Evolutionary conservation across 805 yeast species (phyloP), one percentile per base, ranked within the genome.

Genomic region (Saccharomycopsis sp.): DNA sequence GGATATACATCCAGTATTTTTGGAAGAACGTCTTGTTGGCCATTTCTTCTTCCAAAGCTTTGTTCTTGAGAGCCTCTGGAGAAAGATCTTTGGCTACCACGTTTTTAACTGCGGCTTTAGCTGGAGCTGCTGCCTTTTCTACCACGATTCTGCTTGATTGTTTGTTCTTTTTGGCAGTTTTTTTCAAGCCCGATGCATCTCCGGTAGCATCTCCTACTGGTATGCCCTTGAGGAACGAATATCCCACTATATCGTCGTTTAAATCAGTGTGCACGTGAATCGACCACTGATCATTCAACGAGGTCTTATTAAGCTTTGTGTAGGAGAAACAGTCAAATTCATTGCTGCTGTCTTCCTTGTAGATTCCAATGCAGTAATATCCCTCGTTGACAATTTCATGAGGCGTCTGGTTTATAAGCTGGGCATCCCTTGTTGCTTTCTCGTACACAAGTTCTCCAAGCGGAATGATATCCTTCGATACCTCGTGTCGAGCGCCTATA

Each of bases 1-100:
- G 18, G 34, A 60, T 50, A 34, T 55, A 58, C 61, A 57, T 55
- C 63, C 63, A 60, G 52, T 60, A 60, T 47, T 60, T 60, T 24
- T 60, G 63, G 34, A 60, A 53, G 21, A 60, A 60, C n/a, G 57
- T 34, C 48, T 60, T 34, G 20, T 60, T 51, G 9, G 55, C 59
- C 21, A 37, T 54, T 2, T 24, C 40, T 9, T 14, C 24, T 21
- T 44, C 50, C 18, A 44, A n/a, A 8, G 18, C 21, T 12, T 18
- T 44, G 9, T 44, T 44, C 48, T 44, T 44, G 16, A 44, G 21
- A 44, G 9, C 48, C 21, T 44, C 48, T 16, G 48, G 48, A 16
- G 48, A 44, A 5, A 44, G 7, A 44, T 44, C 48, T 12, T 44
- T 44, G 16, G 48, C 18, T n/a, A 44, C 48, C 18, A 44, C 48